A percentile compares a stretch with the other conserved stretches of the same genome.
phyloP scores from a whole-genome alignment of 2,329 filamentous ascomycete species.

The Cladophialophora psammophila region DNA sequence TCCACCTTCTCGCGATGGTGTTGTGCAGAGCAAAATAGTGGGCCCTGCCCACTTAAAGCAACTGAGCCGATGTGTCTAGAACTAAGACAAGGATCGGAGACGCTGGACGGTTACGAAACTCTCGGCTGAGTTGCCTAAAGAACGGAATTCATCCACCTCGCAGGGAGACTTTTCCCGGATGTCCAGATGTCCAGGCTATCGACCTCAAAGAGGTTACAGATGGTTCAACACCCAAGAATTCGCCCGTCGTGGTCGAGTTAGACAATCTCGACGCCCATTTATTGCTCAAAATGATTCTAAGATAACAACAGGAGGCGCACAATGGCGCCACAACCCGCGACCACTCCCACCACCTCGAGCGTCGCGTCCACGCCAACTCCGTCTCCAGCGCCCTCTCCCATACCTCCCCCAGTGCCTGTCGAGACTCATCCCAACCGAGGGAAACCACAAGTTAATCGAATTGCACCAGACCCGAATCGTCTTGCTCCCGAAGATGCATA shows the following conservation, averaged over 20 bases:
- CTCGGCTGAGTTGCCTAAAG: background rate
- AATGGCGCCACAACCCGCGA: conserved; percentile 38
- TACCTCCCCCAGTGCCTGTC: conserved; percentile 55
- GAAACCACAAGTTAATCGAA: conserved; percentile 44
- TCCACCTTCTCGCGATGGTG: too few species aligned
- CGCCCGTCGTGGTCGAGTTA: background rate
- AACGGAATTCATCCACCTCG: background rate
- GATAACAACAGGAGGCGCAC: conserved; percentile 36
- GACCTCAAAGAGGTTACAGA: background rate
- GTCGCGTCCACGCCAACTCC: conserved; percentile 35
- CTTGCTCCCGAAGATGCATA: conserved; percentile 88
- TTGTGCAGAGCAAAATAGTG: too few species aligned
- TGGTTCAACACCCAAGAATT: background rate
- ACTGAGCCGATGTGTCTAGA: too few species aligned
- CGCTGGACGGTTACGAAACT: background rate
- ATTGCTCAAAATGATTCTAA: conserved; percentile 30
- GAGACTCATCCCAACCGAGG: conserved; percentile 56
- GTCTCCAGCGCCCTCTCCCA: conserved; percentile 44
- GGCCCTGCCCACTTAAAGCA: too few species aligned
- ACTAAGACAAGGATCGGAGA: too few species aligned
- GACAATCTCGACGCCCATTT: background rate
- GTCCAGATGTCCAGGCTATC: background rate
- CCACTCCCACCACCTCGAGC: conserved; percentile 31
- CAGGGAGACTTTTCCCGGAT: background rate
- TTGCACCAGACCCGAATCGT: conserved; percentile 67